Conservation (phyloP, 23 red algal genomes). For the Gracilariopsis chorda region DNA sequence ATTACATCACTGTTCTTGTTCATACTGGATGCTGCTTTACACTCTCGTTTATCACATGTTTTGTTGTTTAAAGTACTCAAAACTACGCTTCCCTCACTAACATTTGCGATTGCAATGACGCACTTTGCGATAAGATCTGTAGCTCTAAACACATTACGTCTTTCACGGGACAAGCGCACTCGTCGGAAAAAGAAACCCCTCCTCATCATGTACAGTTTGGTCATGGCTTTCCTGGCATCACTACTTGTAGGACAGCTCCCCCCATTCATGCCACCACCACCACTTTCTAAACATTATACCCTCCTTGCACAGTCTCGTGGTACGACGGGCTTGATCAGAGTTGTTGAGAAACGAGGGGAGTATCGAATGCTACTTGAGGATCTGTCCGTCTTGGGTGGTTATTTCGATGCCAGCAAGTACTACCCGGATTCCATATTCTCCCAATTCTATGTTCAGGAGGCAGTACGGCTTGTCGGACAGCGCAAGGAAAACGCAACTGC, state of each 20-base stretch:
- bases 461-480: constrained; percentile 23
- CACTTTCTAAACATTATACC: background rate
- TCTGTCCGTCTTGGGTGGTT: constrained; percentile 55
- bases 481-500: background rate
- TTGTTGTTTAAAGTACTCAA: background rate
- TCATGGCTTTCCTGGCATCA: background rate
- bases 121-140: background rate
- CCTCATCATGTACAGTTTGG: background rate
- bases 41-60: background rate
- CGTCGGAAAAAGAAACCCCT: background rate
- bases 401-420: background rate
- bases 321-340: constrained; percentile 43
- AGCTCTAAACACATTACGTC: background rate
- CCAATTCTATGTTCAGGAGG: constrained; percentile 72
- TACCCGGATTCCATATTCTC: constrained; percentile 35
- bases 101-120: background rate
- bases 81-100: background rate
- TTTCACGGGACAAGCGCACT: background rate
- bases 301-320: constrained; percentile 42
- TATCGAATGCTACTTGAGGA: constrained; percentile 31
- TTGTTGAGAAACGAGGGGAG: constrained; percentile 14
- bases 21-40: background rate
- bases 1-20: background rate
- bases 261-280: background rate
- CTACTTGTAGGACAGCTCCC: background rate